phyloP scores from a whole-genome alignment of 2,329 filamentous ascomycete genomes.

The Calonectria fujianensis region DNA sequence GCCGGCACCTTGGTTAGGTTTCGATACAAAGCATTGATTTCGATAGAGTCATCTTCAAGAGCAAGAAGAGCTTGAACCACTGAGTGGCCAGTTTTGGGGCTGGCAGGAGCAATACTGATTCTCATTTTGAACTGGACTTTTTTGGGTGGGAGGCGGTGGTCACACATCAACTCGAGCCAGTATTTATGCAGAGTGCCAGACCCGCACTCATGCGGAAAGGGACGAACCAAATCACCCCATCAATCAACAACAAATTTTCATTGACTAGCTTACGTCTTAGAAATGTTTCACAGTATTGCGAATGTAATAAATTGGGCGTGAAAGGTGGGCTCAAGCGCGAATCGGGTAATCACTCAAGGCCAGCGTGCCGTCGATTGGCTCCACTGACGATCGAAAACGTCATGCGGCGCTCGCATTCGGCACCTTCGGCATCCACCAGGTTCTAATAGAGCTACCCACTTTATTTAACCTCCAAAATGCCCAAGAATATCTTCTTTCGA shows the following conservation, averaged over 20 bases:
- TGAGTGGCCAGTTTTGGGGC: slow-evolving; percentile 57
- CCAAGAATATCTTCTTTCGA: too few relatives aligned
- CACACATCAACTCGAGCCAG: background rate
- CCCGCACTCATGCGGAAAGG: background rate
- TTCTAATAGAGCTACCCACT: background rate
- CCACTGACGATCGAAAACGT: slow-evolving; percentile 9
- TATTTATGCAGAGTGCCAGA: background rate
- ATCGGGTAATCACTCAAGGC: slow-evolving; percentile 5
- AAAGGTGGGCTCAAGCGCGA: background rate
- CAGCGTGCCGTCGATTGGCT: background rate
- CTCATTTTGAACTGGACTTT: slow-evolving; percentile 34
- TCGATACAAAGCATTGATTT: slow-evolving; percentile 57
- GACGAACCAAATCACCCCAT: background rate
- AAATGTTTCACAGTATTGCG: background rate
- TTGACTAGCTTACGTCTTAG: too few relatives aligned
- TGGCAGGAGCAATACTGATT: slow-evolving; percentile 57
- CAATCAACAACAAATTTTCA: background rate
- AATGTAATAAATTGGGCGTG: background rate
- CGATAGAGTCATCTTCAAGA: background rate
- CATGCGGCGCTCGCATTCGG: slow-evolving; percentile 3
- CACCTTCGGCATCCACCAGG: background rate
- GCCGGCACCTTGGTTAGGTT: slow-evolving; percentile 54
- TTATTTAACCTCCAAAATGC: background rate
- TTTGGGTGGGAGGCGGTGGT: background rate
- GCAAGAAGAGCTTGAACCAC: slow-evolving; percentile 56